Conservation (phyloP, 2,329 filamentous ascomycete species). For the Neofusicoccum laricinum region DNA sequence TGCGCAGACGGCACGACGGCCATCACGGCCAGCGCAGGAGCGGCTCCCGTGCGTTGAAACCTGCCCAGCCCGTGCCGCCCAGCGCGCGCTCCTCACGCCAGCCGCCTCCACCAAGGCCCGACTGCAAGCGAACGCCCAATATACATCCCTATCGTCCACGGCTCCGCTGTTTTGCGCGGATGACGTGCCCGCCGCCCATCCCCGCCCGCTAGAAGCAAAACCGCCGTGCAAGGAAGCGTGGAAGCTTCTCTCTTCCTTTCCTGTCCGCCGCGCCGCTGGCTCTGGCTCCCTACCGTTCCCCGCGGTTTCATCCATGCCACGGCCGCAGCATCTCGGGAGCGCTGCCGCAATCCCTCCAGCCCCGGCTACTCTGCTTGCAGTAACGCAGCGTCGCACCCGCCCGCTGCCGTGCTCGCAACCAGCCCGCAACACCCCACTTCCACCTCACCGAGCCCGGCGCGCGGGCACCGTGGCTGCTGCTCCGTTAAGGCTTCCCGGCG, state of each 20-base stretch:
- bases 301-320: not conserved
- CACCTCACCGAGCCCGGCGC: not conserved
- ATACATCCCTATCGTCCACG: not conserved
- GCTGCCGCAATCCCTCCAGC: no score
- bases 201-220: not conserved
- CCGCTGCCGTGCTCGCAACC: not conserved
- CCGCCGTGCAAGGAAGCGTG: not conserved
- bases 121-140: not conserved
- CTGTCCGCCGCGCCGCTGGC: no score
- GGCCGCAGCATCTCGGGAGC: not conserved
- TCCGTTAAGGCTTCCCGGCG: not conserved
- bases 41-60: conserved; percentile 4
- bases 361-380: not conserved
- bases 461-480: not conserved
- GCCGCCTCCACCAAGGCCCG: conserved; percentile 3
- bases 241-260: not conserved
- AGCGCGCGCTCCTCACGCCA: not conserved
- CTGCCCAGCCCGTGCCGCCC: not conserved
- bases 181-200: not conserved
- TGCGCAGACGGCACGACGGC: not conserved
- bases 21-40: not conserved
- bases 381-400: not conserved
- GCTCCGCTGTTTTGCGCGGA: not conserved
- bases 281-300: not conserved
- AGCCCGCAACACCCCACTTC: not conserved